Evolutionary conservation across 2,329 filamentous ascomycete species (phyloP).

Genomic region (Paracoccidioides lutzii): DNA sequence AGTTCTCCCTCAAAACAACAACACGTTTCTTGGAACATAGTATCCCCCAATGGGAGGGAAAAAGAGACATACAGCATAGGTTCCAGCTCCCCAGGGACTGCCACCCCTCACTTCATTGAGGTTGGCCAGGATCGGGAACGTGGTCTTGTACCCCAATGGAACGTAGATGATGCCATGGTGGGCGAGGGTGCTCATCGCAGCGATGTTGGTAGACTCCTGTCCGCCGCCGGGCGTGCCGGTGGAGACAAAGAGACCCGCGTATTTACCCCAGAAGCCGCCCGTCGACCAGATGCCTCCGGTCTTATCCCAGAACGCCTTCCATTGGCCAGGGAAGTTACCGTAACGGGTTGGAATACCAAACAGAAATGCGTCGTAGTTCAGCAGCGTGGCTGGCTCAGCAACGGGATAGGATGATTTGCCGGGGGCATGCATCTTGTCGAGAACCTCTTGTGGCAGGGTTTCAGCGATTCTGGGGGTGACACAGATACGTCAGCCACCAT

Average conservation of each 20-base stretch:
- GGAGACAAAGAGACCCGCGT: conserved; percentile 80
- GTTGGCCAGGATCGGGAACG: conserved; percentile 58
- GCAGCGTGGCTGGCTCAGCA: conserved; percentile 48
- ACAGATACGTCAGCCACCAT: not conserved
- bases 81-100: conserved; percentile 84
- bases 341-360: conserved; percentile 92
- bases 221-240: conserved; percentile 78
- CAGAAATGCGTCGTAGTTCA: conserved; percentile 74
- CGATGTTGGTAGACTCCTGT: conserved; percentile 77
- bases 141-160: conserved; percentile 80
- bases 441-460: conserved; percentile 72
- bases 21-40: too few species aligned
- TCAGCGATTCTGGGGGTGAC: conserved; percentile 52
- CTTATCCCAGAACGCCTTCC: conserved; percentile 76
- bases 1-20: too few species aligned
- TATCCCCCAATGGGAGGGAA: too few species aligned
- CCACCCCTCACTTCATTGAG: conserved; percentile 74
- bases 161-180: conserved; percentile 96
- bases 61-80: conserved; percentile 61
- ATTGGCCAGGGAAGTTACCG: conserved; percentile 94
- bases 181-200: conserved; percentile 68
- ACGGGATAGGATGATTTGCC: conserved; percentile 57
- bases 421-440: conserved; percentile 83
- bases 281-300: conserved; percentile 72
- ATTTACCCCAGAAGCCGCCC: conserved; percentile 74